Evolutionary conservation across 2,329 filamentous ascomycete species (phyloP).

Genomic region (Clonostachys chloroleuca): DNA sequence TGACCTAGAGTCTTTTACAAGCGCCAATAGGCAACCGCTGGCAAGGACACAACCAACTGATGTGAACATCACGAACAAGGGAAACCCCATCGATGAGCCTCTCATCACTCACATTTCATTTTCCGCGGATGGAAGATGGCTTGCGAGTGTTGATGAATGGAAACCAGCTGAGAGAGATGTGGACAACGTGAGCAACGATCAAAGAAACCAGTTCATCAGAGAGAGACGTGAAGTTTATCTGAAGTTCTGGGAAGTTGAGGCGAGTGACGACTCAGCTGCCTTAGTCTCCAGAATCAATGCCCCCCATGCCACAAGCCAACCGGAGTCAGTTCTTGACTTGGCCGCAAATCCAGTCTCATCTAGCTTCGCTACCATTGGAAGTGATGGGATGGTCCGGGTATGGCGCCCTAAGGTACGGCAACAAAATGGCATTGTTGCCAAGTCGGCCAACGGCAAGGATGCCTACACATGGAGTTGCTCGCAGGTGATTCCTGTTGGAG

Average conservation of each 20-base stretch:
- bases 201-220: constrained; percentile 37
- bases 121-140: constrained; percentile 79
- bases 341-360: constrained; percentile 63
- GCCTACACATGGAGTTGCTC: constrained; percentile 73
- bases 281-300: constrained; percentile 79
- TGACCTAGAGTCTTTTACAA: constrained; percentile 74
- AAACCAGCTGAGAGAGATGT: constrained; percentile 67
- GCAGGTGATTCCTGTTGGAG: constrained; percentile 49
- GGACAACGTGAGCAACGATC: constrained; percentile 31
- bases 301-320: constrained; percentile 62
- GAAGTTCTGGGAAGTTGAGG: constrained; percentile 81
- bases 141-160: constrained; percentile 93
- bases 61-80: constrained; percentile 68
- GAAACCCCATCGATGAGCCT: constrained; percentile 70
- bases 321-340: constrained; percentile 65
- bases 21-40: constrained; percentile 81
- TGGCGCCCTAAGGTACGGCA: constrained; percentile 75
- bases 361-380: constrained; percentile 81
- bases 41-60: constrained; percentile 85
- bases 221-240: constrained; percentile 70
- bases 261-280: constrained; percentile 56
- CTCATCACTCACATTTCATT: constrained; percentile 71
- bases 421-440: constrained; percentile 62
- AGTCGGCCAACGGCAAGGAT: constrained; percentile 50
- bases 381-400: constrained; percentile 71